Evolutionary conservation across 2,329 filamentous ascomycete species (phyloP), one percentile per base, ranked within the genome.

Genomic region (Dactylellina leptospora): DNA sequence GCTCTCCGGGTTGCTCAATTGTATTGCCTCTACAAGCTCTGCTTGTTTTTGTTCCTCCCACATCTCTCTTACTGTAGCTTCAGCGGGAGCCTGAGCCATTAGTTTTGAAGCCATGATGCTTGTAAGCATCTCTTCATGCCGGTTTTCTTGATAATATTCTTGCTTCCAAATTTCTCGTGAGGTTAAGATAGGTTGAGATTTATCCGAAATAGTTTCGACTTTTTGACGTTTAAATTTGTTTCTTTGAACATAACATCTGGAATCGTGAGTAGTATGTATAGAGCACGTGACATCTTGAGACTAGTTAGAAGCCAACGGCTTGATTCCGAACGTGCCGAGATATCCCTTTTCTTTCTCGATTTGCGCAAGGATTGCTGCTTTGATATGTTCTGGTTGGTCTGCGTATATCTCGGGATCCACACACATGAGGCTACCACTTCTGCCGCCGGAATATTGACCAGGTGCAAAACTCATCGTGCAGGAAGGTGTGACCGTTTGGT

Each of bases 371-470:
- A 72, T 72, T 3, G 68, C 59, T 1, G 28, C 45, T 22, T 55
- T 64, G 28, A 72, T 60, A 10, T 72, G 45, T 0, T 62, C 59
- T 6, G 53, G 54, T 45, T 59, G 51, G 16, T 30, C 23, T 13
- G 47, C 68, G 13, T 72, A 72, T 6, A 72, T 36, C 2, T 50
- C 28, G 1, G 68, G 68, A 44, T 53, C 44, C 20, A 72, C n/a
- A 40, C 33, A 60, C 40, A 60, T 45, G 25, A 72, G 25, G n/a
- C 61, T 30, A 28, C 20, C 28, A 2, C 42, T 33, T 25, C 28
- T 23, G 9, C 59, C 59, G 4, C 5, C 18, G 1, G 40, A 23
- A 47, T 64, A 72, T 2, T 58, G 27, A 9, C 68, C 53, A 42
- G 68, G 45, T 1, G 68, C 18, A 27, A 55, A 50, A n/a, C 38